Evolutionary conservation across 2,329 filamentous ascomycete species (phyloP).

Genomic region (Colletotrichum euphorbiae): DNA sequence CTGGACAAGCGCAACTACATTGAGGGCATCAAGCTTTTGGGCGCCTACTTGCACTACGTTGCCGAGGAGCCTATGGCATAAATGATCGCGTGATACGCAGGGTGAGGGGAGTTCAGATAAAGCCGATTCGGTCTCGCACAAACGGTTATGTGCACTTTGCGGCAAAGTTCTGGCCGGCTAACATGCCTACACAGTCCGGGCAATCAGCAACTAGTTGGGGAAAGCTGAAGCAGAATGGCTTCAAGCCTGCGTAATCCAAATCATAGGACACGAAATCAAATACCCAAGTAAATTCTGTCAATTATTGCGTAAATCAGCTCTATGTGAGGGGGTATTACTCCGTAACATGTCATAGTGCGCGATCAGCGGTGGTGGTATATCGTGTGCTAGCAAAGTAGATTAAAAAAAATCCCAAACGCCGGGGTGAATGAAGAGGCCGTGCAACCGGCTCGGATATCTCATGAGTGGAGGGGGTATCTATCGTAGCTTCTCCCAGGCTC

Average conservation of each 20-base stretch:
- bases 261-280: constrained; percentile 28
- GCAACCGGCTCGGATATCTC: constrained; percentile 11
- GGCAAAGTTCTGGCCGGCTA: neutral
- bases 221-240: neutral
- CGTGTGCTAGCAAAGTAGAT: neutral
- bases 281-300: constrained; percentile 32
- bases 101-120: neutral
- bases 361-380: constrained; percentile 18
- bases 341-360: constrained; percentile 13
- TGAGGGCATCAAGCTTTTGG: constrained; percentile 94
- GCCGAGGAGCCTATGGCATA: constrained; percentile 80
- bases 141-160: neutral
- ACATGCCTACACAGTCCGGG: neutral
- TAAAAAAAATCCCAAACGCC: constrained; percentile 16
- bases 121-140: neutral
- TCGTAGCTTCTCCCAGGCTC: constrained; percentile 16
- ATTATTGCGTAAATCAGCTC: constrained; percentile 2
- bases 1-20: constrained; percentile 98
- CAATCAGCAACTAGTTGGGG: neutral
- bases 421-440: neutral
- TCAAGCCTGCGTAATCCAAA: neutral
- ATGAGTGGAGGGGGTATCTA: constrained; percentile 20
- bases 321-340: constrained; percentile 31
- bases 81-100: constrained; percentile 18
- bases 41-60: constrained; percentile 95